Evolutionary conservation across 345 rosid species (phyloP).

Genomic region (Conringia planisiliqua): DNA sequence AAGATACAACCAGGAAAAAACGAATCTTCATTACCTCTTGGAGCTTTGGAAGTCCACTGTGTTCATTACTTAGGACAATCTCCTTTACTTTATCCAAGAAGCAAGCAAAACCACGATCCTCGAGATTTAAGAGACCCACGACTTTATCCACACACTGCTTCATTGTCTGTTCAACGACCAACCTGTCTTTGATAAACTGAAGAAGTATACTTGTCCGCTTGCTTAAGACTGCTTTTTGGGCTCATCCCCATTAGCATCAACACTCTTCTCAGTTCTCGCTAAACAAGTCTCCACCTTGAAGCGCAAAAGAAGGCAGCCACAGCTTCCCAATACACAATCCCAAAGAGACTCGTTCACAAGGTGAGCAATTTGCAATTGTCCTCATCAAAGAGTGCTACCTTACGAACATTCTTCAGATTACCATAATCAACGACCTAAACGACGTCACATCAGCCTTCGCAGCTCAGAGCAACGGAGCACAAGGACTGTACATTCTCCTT

Average conservation of each 20-base stretch:
- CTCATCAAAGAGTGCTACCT: not conserved
- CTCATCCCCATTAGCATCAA: not conserved
- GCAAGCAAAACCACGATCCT: conserved; percentile 33
- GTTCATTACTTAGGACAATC: conserved; percentile 82
- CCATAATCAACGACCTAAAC: too few species aligned
- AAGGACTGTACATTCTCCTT: too few species aligned
- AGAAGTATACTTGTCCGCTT: too few species aligned
- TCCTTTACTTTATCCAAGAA: conserved; percentile 60
- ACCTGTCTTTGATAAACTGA: not conserved
- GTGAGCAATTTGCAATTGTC: not conserved
- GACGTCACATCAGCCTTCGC: too few species aligned
- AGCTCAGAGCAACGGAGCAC: too few species aligned
- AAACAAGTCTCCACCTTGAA: not conserved
- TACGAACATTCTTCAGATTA: not conserved
- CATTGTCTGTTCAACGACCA: not conserved
- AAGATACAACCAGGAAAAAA: too few species aligned
- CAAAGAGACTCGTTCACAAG: not conserved
- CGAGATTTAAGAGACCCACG: conserved; percentile 40
- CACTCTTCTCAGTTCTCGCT: not conserved
- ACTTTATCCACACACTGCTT: not conserved
- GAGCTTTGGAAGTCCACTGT: conserved; percentile 89
- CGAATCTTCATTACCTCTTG: conserved; percentile 52
- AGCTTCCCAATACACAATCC: not conserved
- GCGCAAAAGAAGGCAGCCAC: not conserved
- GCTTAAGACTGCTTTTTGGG: not conserved